Evolutionary conservation across 108 stramenopile species (phyloP), one percentile per base, ranked within the genome.

Genomic region (Skeletonema tropicum): DNA sequence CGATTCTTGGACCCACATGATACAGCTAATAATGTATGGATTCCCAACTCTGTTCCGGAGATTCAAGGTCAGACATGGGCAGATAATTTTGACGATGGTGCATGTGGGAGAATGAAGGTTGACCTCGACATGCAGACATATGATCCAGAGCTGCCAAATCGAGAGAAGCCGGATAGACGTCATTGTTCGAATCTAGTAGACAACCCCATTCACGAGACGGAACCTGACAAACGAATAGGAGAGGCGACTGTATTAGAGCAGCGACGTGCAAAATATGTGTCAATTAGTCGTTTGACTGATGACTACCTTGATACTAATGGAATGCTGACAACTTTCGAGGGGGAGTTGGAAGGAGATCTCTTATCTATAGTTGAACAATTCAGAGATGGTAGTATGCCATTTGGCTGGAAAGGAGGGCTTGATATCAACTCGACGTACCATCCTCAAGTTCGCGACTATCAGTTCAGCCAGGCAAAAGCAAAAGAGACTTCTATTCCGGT

Each of bases 101-200:
- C 65, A 21, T 94, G 93, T 83, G 91, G 91, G 4, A 83, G 87
- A 45, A 60, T 45, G 4, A 58, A 75, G 57, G 57, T 88, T 21
- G 76, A 87, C 59, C 88, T 91, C 25, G 87, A 82, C 60, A 90
- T 76, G 73, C 78, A 87, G 26, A 23, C 41, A 9, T 70, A 81
- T 66, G 89, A 90, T 66, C 89, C 85, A 17, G 59, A 59, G 5
- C 60, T 86, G 19, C 65, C 78, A 3, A 48, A 52, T 17, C 74
- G 79, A 35, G 62, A 71, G 25, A 31, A 59, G 35, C 59, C 33
- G 5, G 74, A 86, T 66, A 66, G 92, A 30, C 58, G 66, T 14
- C 38, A 75, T 26, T 94, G 92, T 65, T 83, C 79, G 3, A 95
- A 96, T 71, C 90, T 95, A 48, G 96, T 88, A 1, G 96, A 96